These are phyloP conservation scores for Aureobasidium namibiae DNA, from an alignment of 2,329 filamentous ascomycete species.

Conservation along the genomic window DNA sequence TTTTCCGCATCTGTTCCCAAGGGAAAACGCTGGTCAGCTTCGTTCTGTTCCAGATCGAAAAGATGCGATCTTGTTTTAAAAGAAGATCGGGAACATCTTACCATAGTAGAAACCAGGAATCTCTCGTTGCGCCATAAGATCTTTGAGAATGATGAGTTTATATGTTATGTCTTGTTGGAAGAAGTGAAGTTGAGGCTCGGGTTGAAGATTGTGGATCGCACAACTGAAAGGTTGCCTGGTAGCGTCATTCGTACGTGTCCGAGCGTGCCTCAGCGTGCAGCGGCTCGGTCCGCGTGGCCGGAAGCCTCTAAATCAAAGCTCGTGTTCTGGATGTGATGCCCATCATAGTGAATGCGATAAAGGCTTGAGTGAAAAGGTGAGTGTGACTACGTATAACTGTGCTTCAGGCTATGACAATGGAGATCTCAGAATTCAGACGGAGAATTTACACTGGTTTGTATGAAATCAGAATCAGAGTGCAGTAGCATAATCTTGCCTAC, in stretches of 20 bases:
- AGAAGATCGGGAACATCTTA: no score
- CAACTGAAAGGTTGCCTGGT: no score
- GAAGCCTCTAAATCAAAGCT: neutral
- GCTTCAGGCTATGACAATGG: no score
- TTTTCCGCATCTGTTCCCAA: conserved; percentile 32
- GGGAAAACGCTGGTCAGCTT: no score
- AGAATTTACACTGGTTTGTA: no score
- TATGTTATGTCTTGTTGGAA: neutral
- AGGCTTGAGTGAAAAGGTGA: neutral
- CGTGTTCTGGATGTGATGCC: neutral
- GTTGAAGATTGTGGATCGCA: neutral
- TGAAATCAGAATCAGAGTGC: neutral
- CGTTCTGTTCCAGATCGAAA: no score
- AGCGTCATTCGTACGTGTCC: neutral
- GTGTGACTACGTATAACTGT: no score
- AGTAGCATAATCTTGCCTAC: neutral
- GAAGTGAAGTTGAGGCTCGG: neutral
- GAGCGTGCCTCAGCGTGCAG: conserved; percentile 1
- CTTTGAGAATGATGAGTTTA: neutral
- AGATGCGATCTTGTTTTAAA: no score
- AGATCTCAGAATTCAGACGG: no score
- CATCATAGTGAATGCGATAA: neutral
- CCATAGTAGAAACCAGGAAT: conserved; percentile 41
- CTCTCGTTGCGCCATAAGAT: conserved; percentile 1
- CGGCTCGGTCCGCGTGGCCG: neutral